phyloP scores from a whole-genome alignment of 148 eudicot species.

The Amaranthus hypochondriacus region DNA sequence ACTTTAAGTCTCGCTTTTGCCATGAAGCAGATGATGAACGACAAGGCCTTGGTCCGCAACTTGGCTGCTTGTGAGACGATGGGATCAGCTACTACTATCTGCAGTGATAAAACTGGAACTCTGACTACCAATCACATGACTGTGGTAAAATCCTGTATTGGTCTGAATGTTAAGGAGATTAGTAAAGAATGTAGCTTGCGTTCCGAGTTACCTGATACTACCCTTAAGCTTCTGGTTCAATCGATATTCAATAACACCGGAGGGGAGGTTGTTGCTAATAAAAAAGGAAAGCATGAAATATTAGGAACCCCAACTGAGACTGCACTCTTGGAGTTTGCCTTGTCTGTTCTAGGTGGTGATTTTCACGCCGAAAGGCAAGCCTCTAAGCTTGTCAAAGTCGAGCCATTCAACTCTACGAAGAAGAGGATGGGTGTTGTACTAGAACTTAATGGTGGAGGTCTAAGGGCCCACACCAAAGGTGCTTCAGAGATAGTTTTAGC shows the following conservation, averaged over 20 bases:
- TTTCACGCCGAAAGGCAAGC: constrained; percentile 60
- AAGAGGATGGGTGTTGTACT: constrained; percentile 87
- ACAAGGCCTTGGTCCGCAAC: constrained; percentile 89
- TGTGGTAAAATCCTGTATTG: constrained; percentile 82
- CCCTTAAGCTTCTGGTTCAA: constrained; percentile 52
- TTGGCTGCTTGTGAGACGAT: constrained; percentile 97
- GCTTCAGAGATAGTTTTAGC: constrained; percentile 95
- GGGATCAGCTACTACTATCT: constrained; percentile 92
- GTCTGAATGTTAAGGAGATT: constrained; percentile 57
- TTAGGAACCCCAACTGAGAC: constrained; percentile 92
- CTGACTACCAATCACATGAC: constrained; percentile 92
- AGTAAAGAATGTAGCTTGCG: constrained; percentile 35
- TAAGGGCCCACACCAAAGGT: constrained; percentile 81
- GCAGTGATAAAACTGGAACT: constrained; percentile 98
- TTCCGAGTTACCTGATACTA: constrained; percentile 56
- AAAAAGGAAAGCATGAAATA: constrained; percentile 65
- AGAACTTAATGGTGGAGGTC: constrained; percentile 68
- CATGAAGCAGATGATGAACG: constrained; percentile 99
- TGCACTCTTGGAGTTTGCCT: constrained; percentile 74
- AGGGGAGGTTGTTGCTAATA: constrained; percentile 79
- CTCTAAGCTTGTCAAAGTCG: constrained; percentile 64
- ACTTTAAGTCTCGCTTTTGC: constrained; percentile 94
- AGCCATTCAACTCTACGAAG: constrained; percentile 92
- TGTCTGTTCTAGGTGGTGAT: constrained; percentile 73
- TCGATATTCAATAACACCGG: constrained; percentile 88